Conservation (phyloP, 2,329 filamentous ascomycete species). For the Pseudonectria buxi region DNA sequence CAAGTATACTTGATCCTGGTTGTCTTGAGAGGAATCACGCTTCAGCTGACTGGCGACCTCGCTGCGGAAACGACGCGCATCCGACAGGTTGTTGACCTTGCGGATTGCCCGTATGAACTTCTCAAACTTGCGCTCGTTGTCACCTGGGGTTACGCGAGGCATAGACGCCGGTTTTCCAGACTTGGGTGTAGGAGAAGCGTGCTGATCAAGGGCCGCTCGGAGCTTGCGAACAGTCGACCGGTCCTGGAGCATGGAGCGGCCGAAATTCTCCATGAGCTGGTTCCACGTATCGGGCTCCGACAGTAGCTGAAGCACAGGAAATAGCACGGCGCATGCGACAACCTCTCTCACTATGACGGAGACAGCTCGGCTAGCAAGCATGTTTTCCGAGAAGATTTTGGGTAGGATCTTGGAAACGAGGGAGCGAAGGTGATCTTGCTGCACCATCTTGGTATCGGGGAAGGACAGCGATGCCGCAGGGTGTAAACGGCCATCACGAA, state of each 20-base stretch:
- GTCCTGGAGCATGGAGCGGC: constrained; percentile 83
- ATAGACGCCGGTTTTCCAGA: constrained; percentile 59
- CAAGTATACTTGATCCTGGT: constrained; percentile 78
- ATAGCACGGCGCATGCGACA: constrained; percentile 84
- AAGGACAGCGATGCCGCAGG: constrained; percentile 76
- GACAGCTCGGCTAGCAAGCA: constrained; percentile 75
- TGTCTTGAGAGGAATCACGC: constrained; percentile 69
- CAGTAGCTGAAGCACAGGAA: constrained; percentile 71
- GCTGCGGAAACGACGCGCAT: constrained; percentile 85
- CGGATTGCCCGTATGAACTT: constrained; percentile 86
- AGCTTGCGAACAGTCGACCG: constrained; percentile 90
- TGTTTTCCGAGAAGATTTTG: constrained; percentile 62
- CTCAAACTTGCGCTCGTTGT: constrained; percentile 90
- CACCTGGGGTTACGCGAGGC: constrained; percentile 71
- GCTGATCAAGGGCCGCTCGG: constrained; percentile 85
- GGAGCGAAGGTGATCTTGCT: constrained; percentile 82
- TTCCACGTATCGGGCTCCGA: constrained; percentile 97
- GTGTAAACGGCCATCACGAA: constrained; percentile 81
- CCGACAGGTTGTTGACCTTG: constrained; percentile 83
- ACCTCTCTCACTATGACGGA: constrained; percentile 79
- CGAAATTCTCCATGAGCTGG: constrained; percentile 84
- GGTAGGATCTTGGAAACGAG: constrained; percentile 68
- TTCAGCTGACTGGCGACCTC: constrained; percentile 90
- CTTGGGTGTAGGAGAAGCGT: constrained; percentile 75
- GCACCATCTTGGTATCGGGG: constrained; percentile 74